phyloP scores from a whole-genome alignment of 805 yeast species.

The Candida rishiriensis region DNA sequence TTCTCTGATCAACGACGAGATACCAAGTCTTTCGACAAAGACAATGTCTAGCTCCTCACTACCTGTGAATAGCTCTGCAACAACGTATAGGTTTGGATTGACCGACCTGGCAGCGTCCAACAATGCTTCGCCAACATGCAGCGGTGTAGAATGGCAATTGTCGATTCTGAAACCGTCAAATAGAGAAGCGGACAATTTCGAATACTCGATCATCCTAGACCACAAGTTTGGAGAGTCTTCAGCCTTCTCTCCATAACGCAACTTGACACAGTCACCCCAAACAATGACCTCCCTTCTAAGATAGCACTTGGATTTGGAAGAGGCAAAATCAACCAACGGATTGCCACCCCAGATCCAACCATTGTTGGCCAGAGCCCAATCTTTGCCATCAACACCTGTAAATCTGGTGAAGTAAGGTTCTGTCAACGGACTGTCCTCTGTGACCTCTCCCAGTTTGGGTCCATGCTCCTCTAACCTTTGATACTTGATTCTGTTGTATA shows the following conservation, averaged over 20 bases:
- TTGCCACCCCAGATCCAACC: conserved; percentile 99
- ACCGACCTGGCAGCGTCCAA: conserved; percentile 82
- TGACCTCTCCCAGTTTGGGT: conserved; percentile 69
- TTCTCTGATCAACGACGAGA: conserved; percentile 85
- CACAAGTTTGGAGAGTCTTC: conserved; percentile 87
- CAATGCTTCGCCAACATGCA: conserved; percentile 87
- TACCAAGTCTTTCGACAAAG: conserved; percentile 86
- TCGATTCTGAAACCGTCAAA: conserved; percentile 91
- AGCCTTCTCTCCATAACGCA: conserved; percentile 74
- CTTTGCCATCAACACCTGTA: conserved; percentile 44
- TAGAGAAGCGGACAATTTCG: conserved; percentile 61
- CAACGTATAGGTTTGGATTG: conserved; percentile 84
- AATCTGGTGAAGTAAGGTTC: conserved; percentile 89
- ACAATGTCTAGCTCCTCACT: conserved; percentile 86
- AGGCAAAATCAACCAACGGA: conserved; percentile 91
- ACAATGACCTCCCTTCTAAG: conserved; percentile 88
- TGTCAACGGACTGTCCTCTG: conserved; percentile 54
- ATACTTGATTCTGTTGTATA: conserved; percentile 72
- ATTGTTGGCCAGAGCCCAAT: conserved; percentile 81
- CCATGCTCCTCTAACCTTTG: conserved; percentile 77
- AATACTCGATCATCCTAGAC: conserved; percentile 80
- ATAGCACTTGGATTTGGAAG: conserved; percentile 71
- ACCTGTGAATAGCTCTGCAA: conserved; percentile 92
- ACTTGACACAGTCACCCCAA: conserved; percentile 96
- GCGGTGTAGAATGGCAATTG: conserved; percentile 93